Percentiles rank a stretch among this genome's conserved stretches.
Evolutionary conservation across 2,329 filamentous ascomycete species (phyloP).

Genomic region (Penicillium sp.): DNA sequence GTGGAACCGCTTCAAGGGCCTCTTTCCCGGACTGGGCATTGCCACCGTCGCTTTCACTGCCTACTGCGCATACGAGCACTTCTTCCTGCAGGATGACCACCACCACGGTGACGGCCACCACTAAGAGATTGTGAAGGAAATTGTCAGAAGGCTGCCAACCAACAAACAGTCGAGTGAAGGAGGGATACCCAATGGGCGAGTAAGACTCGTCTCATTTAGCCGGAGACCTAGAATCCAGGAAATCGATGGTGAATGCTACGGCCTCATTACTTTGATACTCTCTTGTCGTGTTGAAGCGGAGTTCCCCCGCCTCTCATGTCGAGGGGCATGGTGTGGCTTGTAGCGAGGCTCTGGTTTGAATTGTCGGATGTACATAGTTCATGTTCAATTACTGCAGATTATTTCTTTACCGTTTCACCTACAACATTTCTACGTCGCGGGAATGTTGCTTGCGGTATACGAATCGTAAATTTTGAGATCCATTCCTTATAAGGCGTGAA

Average conservation of each 20-base stretch:
- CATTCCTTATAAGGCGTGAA: not conserved
- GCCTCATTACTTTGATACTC: conserved; percentile 5
- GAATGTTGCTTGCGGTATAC: not conserved
- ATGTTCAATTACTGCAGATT: conserved; percentile 26
- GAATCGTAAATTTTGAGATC: not conserved
- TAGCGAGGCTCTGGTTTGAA: conserved; percentile 31
- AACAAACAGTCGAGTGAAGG: conserved; percentile 17
- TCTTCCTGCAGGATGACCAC: conserved; percentile 70
- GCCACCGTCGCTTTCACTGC: conserved; percentile 83
- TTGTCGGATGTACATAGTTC: conserved; percentile 36
- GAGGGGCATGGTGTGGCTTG: conserved; percentile 10
- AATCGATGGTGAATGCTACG: conserved; percentile 8
- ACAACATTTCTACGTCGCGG: not conserved
- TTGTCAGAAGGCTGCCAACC: conserved; percentile 12
- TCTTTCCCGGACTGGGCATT: conserved; percentile 87
- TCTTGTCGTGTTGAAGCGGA: conserved; percentile 15
- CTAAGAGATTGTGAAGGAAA: conserved; percentile 34
- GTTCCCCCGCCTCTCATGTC: conserved; percentile 1
- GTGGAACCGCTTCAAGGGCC: conserved; percentile 79
- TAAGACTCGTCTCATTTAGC: conserved; percentile 12
- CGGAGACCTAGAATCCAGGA: conserved; percentile 8
- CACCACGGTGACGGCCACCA: conserved; percentile 52
- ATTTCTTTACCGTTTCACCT: conserved; percentile 15
- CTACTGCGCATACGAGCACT: conserved; percentile 85
- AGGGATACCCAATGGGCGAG: conserved; percentile 22